A percentile compares a stretch with the other conserved stretches of the same genome.
phyloP scores from a whole-genome alignment of 495 filamentous ascomycete species.

The Penicillium desertorum region DNA sequence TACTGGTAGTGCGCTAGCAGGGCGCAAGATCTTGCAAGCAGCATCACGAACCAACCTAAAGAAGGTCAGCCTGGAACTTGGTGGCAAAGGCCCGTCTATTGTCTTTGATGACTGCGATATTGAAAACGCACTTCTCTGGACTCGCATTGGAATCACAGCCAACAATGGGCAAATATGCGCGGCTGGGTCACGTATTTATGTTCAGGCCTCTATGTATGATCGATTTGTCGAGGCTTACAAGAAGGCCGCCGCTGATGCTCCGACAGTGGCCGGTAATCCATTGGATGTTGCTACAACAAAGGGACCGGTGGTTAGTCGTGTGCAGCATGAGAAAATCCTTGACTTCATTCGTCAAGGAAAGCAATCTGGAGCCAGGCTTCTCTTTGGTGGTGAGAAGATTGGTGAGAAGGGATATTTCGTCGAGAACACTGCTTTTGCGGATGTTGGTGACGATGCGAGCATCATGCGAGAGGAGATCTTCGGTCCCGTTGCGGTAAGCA shows the following conservation, averaged over 20 bases:
- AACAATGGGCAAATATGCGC: constrained; percentile 58
- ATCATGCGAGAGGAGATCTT: constrained; percentile 55
- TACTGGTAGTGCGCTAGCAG: constrained; percentile 27
- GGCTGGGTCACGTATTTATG: constrained; percentile 51
- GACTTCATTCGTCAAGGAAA: constrained; percentile 73
- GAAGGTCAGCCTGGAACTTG: constrained; percentile 45
- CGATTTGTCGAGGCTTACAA: constrained; percentile 44
- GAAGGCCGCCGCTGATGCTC: constrained; percentile 10
- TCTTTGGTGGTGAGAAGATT: constrained; percentile 61
- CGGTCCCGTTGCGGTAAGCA: constrained; percentile 44
- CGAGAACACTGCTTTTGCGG: constrained; percentile 48
- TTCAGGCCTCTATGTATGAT: constrained; percentile 56
- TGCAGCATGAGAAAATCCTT: constrained; percentile 82
- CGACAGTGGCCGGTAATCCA: constrained; percentile 66
- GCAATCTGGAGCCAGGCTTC: constrained; percentile 72
- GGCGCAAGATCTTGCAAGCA: constrained; percentile 30
- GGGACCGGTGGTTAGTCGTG: constrained; percentile 78
- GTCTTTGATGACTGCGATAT: constrained; percentile 49
- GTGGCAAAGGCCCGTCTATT: constrained; percentile 46
- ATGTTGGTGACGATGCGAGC: constrained; percentile 36
- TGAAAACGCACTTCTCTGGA: constrained; percentile 42
- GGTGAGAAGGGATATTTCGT: constrained; percentile 48
- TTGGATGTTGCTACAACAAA: constrained; percentile 70
- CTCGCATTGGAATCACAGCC: constrained; percentile 42
- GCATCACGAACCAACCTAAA: constrained; percentile 52